Conservation (phyloP, 805 yeast species). For the Metschnikowia corniflorae region DNA sequence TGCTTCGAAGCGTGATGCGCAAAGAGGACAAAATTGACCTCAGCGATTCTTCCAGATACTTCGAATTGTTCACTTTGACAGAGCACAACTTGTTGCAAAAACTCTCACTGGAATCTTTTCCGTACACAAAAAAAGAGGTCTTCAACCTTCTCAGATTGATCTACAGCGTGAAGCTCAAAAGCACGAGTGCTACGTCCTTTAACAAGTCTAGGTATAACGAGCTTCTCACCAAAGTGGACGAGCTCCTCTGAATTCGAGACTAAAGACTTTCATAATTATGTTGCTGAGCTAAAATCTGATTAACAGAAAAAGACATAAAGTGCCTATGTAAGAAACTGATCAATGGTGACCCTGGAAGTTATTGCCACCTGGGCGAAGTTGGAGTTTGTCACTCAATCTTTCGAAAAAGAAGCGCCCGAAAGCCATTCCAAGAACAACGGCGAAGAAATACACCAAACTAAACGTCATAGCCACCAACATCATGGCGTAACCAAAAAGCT, state of each 20-base stretch:
- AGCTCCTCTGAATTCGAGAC: too few relatives aligned
- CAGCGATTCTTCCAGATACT: constrained; percentile 50
- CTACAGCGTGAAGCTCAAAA: constrained; percentile 43
- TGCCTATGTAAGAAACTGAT: too few relatives aligned
- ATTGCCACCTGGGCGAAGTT: constrained; percentile 29
- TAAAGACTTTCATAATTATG: too few relatives aligned
- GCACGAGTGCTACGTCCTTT: constrained; percentile 35
- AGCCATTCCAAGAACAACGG: constrained; percentile 65
- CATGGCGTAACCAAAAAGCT: constrained; percentile 64
- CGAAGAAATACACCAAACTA: constrained; percentile 66
- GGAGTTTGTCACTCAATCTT: constrained; percentile 44
- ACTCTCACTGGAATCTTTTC: constrained; percentile 29
- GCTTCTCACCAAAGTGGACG: constrained; percentile 26
- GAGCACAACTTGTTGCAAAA: constrained; percentile 46
- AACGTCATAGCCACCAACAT: constrained; percentile 81
- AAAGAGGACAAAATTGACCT: constrained; percentile 55
- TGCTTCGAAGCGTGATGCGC: constrained; percentile 54
- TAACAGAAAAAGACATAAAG: too few relatives aligned
- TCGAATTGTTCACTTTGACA: constrained; percentile 49
- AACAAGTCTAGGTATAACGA: constrained; percentile 39
- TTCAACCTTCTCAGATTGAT: constrained; percentile 52
- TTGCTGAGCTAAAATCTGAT: too few relatives aligned
- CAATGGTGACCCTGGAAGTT: constrained; percentile 15
- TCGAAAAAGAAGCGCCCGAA: constrained; percentile 69
- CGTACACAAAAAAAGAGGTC: constrained; percentile 43